Conservation (phyloP, 495 filamentous ascomycete species). For the Daldinia bambusicola region DNA sequence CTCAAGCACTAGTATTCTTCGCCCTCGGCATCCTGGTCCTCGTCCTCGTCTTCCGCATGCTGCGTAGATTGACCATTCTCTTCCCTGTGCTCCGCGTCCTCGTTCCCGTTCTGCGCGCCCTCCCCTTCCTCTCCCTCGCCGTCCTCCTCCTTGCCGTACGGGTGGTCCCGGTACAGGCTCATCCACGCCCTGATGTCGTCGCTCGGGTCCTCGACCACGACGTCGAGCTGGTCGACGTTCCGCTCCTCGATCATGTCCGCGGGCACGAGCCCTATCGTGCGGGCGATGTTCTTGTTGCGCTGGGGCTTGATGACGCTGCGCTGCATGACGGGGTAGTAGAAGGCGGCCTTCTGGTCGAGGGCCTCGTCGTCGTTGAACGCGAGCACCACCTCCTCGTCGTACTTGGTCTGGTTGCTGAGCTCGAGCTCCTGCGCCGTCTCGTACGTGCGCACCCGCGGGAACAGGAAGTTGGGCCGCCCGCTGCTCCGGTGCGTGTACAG, state of each 20-base stretch:
- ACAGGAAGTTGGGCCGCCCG: constrained; percentile 69
- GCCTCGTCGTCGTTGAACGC: constrained; percentile 59
- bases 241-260: constrained; percentile 50
- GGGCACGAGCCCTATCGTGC: constrained; percentile 52
- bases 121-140: constrained; percentile 18
- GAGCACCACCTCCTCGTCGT: constrained; percentile 65
- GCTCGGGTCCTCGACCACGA: constrained; percentile 55
- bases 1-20: constrained; percentile 34
- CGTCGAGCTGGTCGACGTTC: constrained; percentile 57
- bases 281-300: constrained; percentile 65
- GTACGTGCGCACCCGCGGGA: constrained; percentile 82
- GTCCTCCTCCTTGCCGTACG: constrained; percentile 50
- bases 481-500: constrained; percentile 68
- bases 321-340: constrained; percentile 89
- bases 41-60: constrained; percentile 47
- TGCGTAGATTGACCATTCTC: constrained; percentile 52
- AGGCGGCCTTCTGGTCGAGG: constrained; percentile 72
- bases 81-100: constrained; percentile 36
- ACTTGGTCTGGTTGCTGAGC: constrained; percentile 70
- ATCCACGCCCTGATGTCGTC: constrained; percentile 54
- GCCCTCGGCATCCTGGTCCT: constrained; percentile 52
- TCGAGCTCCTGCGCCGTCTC: constrained; percentile 78
- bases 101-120: constrained; percentile 8
- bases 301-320: constrained; percentile 65
- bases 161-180: constrained; percentile 54